These are phyloP conservation scores for Rhypophila decipiens DNA, from an alignment of 495 filamentous ascomycete species.

Conservation along the genomic window DNA sequence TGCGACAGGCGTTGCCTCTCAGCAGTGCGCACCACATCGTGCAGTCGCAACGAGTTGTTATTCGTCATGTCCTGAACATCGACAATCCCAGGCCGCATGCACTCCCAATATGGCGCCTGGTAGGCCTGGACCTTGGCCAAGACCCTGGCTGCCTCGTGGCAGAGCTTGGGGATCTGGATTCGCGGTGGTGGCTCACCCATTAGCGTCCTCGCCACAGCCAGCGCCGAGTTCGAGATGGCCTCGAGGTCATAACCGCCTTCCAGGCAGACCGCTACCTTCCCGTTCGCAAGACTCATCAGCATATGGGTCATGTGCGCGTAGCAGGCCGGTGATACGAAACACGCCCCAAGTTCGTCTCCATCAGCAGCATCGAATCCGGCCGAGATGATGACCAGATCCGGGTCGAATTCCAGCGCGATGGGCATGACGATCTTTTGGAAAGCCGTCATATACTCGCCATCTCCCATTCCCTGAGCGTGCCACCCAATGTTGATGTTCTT, in stretches of 20 bases:
- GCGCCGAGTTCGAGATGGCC: slow-evolving; percentile 84
- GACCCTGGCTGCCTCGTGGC: slow-evolving; percentile 41
- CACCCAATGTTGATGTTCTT: slow-evolving; percentile 96
- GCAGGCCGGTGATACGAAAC: slow-evolving; percentile 81
- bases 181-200: slow-evolving; percentile 91
- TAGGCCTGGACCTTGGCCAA: slow-evolving; percentile 44
- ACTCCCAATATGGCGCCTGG: slow-evolving; percentile 56
- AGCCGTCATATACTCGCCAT: slow-evolving; percentile 92
- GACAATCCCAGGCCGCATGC: slow-evolving; percentile 48
- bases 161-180: slow-evolving; percentile 44
- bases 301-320: slow-evolving; percentile 99
- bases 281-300: slow-evolving; percentile 91
- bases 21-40: slow-evolving; percentile 68
- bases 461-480: slow-evolving; percentile 86
- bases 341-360: slow-evolving; percentile 86
- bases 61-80: slow-evolving; percentile 33
- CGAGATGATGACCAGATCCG: slow-evolving; percentile 91
- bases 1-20: slow-evolving; percentile 64
- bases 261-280: slow-evolving; percentile 85
- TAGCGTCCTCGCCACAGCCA: slow-evolving; percentile 84
- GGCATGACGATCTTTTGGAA: slow-evolving; percentile 98
- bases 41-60: slow-evolving; percentile 29
- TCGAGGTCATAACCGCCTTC: slow-evolving; percentile 94
- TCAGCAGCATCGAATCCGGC: slow-evolving; percentile 95
- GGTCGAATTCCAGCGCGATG: slow-evolving; percentile 84